phyloP scores from a whole-genome alignment of 129 eudicot genomes.

The Artemisia tridentata region DNA sequence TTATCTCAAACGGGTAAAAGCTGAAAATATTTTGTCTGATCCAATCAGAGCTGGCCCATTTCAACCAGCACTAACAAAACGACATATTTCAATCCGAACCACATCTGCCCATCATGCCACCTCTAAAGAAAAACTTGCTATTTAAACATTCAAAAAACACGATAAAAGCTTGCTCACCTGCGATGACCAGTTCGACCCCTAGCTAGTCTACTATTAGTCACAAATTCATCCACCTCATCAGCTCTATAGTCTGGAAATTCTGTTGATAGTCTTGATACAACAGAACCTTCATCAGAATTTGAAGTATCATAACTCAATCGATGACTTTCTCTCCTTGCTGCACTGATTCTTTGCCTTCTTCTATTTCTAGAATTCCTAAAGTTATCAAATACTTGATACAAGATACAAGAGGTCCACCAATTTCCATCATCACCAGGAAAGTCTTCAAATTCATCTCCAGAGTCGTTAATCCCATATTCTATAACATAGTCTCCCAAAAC shows the following conservation, averaged over 20 bases:
- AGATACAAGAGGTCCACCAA: slow-evolving; percentile 97
- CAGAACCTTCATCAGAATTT: slow-evolving; percentile 92
- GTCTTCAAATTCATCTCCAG: slow-evolving; percentile 84
- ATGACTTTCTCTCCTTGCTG: slow-evolving; percentile 66
- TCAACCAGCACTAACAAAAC: neutral
- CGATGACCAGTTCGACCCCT: slow-evolving; percentile 61
- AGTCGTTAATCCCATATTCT: slow-evolving; percentile 81
- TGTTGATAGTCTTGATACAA: slow-evolving; percentile 62
- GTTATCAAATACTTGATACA: slow-evolving; percentile 83
- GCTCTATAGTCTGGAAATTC: slow-evolving; percentile 62
- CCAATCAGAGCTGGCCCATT: neutral
- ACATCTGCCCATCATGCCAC: neutral
- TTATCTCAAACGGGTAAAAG: neutral
- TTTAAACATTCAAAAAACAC: neutral
- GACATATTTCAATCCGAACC: neutral
- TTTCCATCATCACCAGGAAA: slow-evolving; percentile 81
- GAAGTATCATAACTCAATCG: slow-evolving; percentile 72
- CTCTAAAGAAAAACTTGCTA: neutral
- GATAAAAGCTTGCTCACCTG: slow-evolving; percentile 47
- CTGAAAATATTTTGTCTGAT: too few species aligned
- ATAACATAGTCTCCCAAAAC: slow-evolving; percentile 92
- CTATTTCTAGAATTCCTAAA: slow-evolving; percentile 76
- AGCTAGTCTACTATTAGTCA: slow-evolving; percentile 42
- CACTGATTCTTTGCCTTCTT: slow-evolving; percentile 65
- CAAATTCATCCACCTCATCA: slow-evolving; percentile 59